Base-by-base conservation (phyloP, 306 rosid species). In the Alnus glutinosa region DNA sequence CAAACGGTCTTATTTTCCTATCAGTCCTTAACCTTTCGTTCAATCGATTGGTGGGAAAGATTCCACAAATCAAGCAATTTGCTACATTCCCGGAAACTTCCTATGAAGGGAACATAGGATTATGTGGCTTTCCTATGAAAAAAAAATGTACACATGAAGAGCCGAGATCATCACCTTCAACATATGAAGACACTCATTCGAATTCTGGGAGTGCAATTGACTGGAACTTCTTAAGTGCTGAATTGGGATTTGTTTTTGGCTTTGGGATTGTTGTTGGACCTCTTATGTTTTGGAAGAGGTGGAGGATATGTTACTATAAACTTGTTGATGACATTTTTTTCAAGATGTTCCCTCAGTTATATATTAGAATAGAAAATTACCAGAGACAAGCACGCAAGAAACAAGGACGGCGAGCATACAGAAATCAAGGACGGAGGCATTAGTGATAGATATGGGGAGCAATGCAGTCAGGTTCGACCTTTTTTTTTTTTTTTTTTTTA, bases 61-160 rank as follows among this genome's bases (percentile, higher is more conserved):
- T 89, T 39, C 85, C 86, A 0, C 28, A 54, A 1, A 64, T 86
- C 3, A 81, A 82, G 34, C 92, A 89, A 69, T 52, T 88, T 15
- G 73, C 73, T 23, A 30, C 88, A 39, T 89, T 89, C 66, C 13
- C 63, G 18, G 36, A 28, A 64, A 46, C 37, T 67, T 85, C 85
- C 1, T 89, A 73, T 6, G 11, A 1, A 55, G 86, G 92, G 0
- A 89, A 89, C 14, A n/a, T 66, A 8, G 83, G 78, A 34, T 8
- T 85, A 52, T 87, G 68, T 44, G 86, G 92, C 2, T 77, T 75
- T 36, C 87, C 86, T 2, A 54, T 84, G 55, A 68, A 32, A 12
- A 16, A 2, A 63, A 18, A 63, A 63, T 63, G 70, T 5, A 10
- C 36, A 23, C 1, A 0, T 59, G 44, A 13, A 32, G 6, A 1